Evolutionary conservation across 2,329 filamentous ascomycete species (phyloP).

Genomic region (Aspergillus awamori): DNA sequence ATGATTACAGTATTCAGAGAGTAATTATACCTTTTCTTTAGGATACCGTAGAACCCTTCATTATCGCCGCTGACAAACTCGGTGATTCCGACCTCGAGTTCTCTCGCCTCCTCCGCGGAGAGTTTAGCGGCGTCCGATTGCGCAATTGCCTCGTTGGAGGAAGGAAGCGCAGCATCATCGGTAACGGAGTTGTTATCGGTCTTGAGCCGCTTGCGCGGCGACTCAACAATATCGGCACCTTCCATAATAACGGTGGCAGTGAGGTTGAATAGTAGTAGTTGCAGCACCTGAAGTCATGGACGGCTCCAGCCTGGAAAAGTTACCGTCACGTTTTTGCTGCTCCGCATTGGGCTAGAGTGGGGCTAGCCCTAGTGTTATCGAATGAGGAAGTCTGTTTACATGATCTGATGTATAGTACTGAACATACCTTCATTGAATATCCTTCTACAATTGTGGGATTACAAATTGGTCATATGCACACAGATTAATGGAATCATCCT

Average conservation of each 20-base stretch:
- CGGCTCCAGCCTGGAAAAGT: constrained; percentile 14
- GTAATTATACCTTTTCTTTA: constrained; percentile 64
- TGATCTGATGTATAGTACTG: background rate
- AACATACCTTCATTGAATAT: background rate
- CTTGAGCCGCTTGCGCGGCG: constrained; percentile 43
- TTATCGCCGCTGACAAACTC: constrained; percentile 62
- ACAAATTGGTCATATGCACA: no score
- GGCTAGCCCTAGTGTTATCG: constrained; percentile 30
- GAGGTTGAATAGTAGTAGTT: constrained; percentile 11
- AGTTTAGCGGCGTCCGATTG: constrained; percentile 12
- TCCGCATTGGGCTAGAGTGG: constrained; percentile 26
- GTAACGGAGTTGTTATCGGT: constrained; percentile 27
- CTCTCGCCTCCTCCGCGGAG: constrained; percentile 38
- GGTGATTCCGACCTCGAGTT: constrained; percentile 62
- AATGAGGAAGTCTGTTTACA: constrained; percentile 22
- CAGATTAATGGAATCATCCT: no score
- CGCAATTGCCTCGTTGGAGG: constrained; percentile 18
- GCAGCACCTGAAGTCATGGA: constrained; percentile 25
- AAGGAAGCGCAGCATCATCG: constrained; percentile 21
- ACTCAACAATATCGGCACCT: constrained; percentile 34
- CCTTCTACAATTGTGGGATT: no score
- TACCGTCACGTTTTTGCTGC: constrained; percentile 8
- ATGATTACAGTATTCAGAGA: background rate
- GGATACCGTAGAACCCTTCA: constrained; percentile 62
- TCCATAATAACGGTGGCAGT: constrained; percentile 30